Conservation (phyloP, 495 filamentous ascomycete genomes). For the Penicillium chermesinum region DNA sequence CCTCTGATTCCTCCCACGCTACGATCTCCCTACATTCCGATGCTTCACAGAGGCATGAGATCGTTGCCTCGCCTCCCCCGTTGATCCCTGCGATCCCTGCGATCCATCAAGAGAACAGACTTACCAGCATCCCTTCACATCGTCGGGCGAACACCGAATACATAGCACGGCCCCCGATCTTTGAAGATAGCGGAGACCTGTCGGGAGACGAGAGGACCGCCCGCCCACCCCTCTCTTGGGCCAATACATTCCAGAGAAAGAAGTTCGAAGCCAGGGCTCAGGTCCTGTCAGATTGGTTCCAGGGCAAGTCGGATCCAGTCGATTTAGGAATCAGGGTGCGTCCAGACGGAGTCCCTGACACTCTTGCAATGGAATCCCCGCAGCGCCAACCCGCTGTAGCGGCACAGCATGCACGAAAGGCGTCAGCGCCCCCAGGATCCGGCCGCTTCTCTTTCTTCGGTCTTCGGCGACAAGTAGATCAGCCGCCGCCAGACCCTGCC, state of each 20-base stretch:
- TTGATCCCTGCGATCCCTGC: constrained; percentile 10
- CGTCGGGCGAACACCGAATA: constrained; percentile 43
- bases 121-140: constrained; percentile 27
- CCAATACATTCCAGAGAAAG: constrained; percentile 35
- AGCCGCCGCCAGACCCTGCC: constrained; percentile 29
- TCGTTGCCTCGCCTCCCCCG: constrained; percentile 23
- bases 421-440: constrained; percentile 24
- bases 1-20: constrained; percentile 13
- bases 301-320: constrained; percentile 46
- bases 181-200: constrained; percentile 17
- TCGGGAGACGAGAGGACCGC: constrained; percentile 14
- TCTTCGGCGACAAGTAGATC: constrained; percentile 27
- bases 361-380: constrained; percentile 14
- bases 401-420: constrained; percentile 32
- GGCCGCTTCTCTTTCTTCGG: constrained; percentile 39
- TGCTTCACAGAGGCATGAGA: constrained; percentile 19
- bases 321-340: constrained; percentile 31
- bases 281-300: constrained; percentile 47
- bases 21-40: constrained; percentile 27
- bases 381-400: constrained; percentile 17
- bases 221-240: constrained; percentile 18
- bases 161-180: constrained; percentile 25
- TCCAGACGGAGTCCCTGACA: constrained; percentile 18
- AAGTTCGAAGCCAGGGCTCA: constrained; percentile 39
- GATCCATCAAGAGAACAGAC: constrained; percentile 13